Evolutionary conservation across 1,284 basidiomycete genomes (phyloP).

Genomic region (Spongiforma sp.): DNA sequence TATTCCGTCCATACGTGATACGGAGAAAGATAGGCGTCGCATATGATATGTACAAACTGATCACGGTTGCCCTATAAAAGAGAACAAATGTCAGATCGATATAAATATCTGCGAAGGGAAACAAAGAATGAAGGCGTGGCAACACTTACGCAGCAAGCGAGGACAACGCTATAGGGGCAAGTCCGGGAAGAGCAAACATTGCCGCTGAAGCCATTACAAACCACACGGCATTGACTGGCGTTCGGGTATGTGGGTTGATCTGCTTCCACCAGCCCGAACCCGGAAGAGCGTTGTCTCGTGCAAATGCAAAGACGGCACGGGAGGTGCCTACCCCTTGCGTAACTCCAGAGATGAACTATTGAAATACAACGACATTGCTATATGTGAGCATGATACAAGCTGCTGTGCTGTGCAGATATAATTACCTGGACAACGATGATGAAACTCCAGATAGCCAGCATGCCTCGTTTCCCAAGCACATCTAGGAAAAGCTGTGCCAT

Average conservation of each 20-base stretch:
- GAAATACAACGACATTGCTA: background rate
- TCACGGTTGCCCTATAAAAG: constrained; percentile 63
- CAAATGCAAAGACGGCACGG: constrained; percentile 76
- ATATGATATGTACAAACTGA: constrained; percentile 71
- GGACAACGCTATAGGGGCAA: constrained; percentile 64
- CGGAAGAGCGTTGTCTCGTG: constrained; percentile 73
- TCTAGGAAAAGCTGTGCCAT: constrained; percentile 76
- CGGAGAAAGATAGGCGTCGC: constrained; percentile 71
- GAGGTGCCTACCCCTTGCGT: constrained; percentile 80
- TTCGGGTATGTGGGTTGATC: constrained; percentile 61
- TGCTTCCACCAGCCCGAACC: constrained; percentile 71
- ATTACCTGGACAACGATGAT: constrained; percentile 72
- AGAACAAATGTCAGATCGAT: background rate
- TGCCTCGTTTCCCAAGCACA: constrained; percentile 68
- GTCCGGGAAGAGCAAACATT: constrained; percentile 68
- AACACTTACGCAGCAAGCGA: constrained; percentile 66
- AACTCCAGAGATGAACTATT: constrained; percentile 71
- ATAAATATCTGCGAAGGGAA: background rate
- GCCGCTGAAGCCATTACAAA: constrained; percentile 64
- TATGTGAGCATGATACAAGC: background rate
- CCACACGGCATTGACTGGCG: constrained; percentile 78
- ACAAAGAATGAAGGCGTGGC: background rate
- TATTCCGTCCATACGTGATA: constrained; percentile 67
- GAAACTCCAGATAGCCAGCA: constrained; percentile 72
- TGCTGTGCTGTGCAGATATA: background rate